Evolutionary conservation across 1,284 basidiomycete genomes (phyloP), one percentile per base, ranked within the genome.

Genomic region (Trichosporon asahii): DNA sequence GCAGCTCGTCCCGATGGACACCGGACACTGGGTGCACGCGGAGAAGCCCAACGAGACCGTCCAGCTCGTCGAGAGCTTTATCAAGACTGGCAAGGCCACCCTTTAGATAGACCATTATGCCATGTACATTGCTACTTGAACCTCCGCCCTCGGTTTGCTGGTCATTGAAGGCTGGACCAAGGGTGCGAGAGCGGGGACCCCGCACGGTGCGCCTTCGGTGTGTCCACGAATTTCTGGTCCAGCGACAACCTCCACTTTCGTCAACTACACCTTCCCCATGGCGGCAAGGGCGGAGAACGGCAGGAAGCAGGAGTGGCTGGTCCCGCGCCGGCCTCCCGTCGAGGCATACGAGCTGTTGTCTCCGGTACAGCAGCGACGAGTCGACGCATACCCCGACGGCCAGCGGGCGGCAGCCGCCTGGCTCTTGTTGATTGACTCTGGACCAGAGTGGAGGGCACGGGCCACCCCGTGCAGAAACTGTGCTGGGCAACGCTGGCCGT

Each of bases 11-110:
- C 74, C 74, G 31, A 68, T 85, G 37, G 80, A 82, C 35, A 72
- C 83, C 11, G 83, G 82, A 0, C 84, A 85, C 75, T 85, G 83
- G 82, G 84, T 84, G 15, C 83, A 85, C 76, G 78, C 83, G 3
- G 83, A 85, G 72, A 70, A 75, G 70, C 83, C 83, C 2, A 64
- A 35, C 37, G 79, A 83, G 75, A 81, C 79, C 53, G 76, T 83
- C 0, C 75, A 77, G n/a, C 21, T 78, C 9, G 78, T 84, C 5
- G 67, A 76, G 46, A 70, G 75, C 66, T 82, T 84, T 66, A 64
- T 84, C 31, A 63, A 75, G 60, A 71, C 57, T 1, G 57, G 57
- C 57, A 61, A 15, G 57, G 57, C 57, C 21, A 61, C 57, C 11
- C 57, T 61, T 3, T 53, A 53, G 49, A 25, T 53, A 53, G 49